Conservation (phyloP, 495 filamentous ascomycete species). For the Hyaloscypha finlandica region DNA sequence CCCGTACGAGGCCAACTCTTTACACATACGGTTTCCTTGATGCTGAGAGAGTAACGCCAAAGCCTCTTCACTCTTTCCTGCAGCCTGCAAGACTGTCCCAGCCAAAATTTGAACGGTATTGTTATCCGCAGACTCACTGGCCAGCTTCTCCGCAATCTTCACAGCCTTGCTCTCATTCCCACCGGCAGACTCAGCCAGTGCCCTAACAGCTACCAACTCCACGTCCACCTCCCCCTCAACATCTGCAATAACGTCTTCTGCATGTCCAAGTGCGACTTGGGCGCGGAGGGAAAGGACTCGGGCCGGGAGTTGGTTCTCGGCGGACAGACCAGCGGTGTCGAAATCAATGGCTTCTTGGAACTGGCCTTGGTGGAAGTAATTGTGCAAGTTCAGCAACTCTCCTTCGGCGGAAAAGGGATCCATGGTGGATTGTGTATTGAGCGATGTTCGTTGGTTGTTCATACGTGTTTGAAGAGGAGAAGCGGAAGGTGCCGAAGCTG, state of each 20-base stretch:
- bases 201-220: constrained; percentile 76
- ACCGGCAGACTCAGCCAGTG: constrained; percentile 67
- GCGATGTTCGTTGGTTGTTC: constrained; percentile 1
- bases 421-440: constrained; percentile 49
- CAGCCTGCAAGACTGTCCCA: constrained; percentile 74
- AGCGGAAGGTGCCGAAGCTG: background rate
- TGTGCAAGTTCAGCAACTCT: constrained; percentile 95
- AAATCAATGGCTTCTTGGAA: constrained; percentile 82
- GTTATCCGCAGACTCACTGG: constrained; percentile 67
- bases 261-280: constrained; percentile 76
- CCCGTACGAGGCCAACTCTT: background rate
- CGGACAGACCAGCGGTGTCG: constrained; percentile 71
- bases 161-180: constrained; percentile 65
- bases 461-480: constrained; percentile 20
- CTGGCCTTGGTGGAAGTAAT: constrained; percentile 91
- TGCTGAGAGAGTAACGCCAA: constrained; percentile 76
- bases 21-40: constrained; percentile 80
- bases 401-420: constrained; percentile 95
- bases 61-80: constrained; percentile 81
- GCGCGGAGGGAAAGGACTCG: constrained; percentile 79
- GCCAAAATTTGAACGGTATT: constrained; percentile 76
- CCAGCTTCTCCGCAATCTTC: constrained; percentile 64
- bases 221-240: constrained; percentile 66
- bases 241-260: constrained; percentile 67
- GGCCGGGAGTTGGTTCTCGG: constrained; percentile 76